Conservation (phyloP, 768 basidiomycete genomes). For the Mycena alexandri region DNA sequence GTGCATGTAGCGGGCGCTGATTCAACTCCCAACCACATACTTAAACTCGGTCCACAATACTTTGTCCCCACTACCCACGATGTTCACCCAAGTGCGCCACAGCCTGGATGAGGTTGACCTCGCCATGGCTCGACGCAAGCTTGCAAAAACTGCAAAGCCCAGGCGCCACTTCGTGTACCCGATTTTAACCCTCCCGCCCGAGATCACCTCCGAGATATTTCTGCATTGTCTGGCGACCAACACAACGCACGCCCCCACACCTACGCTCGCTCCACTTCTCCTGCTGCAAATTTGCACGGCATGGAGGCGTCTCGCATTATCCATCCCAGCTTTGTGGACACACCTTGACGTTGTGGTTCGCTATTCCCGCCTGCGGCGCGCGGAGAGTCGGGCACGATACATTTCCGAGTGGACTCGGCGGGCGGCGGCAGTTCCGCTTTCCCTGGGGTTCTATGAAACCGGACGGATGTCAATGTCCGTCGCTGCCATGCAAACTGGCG, state of each 20-base stretch:
- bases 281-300: background rate
- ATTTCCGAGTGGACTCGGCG: background rate
- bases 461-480: background rate
- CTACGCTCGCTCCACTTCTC: background rate
- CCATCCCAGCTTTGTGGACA: constrained; percentile 1
- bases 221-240: background rate
- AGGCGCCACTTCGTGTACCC: background rate
- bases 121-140: no score
- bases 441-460: background rate
- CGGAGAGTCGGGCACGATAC: background rate
- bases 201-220: constrained; percentile 8
- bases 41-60: no score
- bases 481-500: background rate
- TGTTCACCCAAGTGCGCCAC: no score
- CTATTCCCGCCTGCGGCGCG: background rate
- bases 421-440: background rate
- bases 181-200: constrained; percentile 5
- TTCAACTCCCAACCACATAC: no score
- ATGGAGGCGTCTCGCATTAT: background rate
- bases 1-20: no score
- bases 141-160: no score
- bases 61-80: no score
- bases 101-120: no score
- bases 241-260: no score
- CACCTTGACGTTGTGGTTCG: background rate